A percentile compares a stretch with the other conserved stretches of the same genome.
These are phyloP conservation scores for Xylariaceae sp. DNA, from an alignment of 2,329 filamentous ascomycete species.

Conservation along the genomic window DNA sequence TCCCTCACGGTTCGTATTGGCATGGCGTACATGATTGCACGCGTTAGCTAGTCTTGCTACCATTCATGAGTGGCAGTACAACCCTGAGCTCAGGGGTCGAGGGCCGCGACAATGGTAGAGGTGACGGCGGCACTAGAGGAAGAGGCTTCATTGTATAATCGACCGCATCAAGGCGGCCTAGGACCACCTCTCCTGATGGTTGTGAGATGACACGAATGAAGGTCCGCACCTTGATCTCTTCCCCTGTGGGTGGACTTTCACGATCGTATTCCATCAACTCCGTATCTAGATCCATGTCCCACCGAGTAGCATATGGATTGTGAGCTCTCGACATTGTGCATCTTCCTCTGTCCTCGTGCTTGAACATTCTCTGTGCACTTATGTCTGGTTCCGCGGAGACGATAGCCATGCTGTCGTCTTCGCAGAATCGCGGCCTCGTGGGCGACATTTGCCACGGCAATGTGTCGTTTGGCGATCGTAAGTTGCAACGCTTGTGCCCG, in stretches of 20 bases:
- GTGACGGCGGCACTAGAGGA: conserved; percentile 4
- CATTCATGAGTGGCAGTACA: too few relatives aligned
- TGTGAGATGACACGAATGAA: conserved; percentile 12
- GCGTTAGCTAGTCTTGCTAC: too few relatives aligned
- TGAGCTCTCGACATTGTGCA: neutral
- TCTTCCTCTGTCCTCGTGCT: neutral
- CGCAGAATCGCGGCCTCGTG: neutral
- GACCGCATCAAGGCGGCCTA: neutral
- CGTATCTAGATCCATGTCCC: conserved; percentile 13
- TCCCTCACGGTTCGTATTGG: too few relatives aligned
- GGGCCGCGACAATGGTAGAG: conserved; percentile 11
- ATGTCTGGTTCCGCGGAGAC: conserved; percentile 10
- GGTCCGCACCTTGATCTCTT: conserved; percentile 13
- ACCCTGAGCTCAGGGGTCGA: conserved; percentile 11
- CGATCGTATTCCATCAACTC: neutral
- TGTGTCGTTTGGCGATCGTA: neutral
- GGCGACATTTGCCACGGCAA: conserved; percentile 18
- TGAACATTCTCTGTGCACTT: neutral
- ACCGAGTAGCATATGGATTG: conserved; percentile 7
- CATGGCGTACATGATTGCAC: too few relatives aligned
- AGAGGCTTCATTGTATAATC: conserved; percentile 12
- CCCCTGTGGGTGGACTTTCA: conserved; percentile 3
- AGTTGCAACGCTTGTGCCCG: neutral
- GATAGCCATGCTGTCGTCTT: conserved; percentile 10
- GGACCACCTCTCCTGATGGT: conserved; percentile 3